Base-by-base conservation (phyloP, 192 early-diverging fungal genomes). In the Fimicolochytrium jonesii region DNA sequence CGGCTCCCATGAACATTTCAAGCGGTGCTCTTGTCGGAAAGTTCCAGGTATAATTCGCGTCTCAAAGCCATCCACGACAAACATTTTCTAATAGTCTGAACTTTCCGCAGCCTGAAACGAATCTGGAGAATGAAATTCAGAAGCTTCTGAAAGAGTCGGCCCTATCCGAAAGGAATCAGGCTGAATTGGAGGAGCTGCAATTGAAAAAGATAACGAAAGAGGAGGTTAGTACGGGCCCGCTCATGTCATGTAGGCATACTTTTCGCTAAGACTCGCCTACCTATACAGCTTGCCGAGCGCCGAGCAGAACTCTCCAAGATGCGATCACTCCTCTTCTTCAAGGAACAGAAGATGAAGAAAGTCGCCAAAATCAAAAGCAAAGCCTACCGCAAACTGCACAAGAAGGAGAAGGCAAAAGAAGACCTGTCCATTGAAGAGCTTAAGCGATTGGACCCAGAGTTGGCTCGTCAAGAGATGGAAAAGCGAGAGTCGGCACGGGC, bases 341-440 rank as follows among this genome's bases (percentile, higher is more conserved):
- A 90, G 42, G 94, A 98, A 68, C 81, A 87, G 35, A 93, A 94
- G 59, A 85, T 87, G 47, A 95, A 93, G 71, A 86, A 92, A 45
- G 78, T 91, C 34, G 88, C 91, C 48, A 98, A 98, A 76, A 98
- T 99, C 71, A 99, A 99, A 78, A 93, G 90, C 78, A 97, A 97
- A 75, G 74, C 91, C 3, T 99, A 94, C 64, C 86, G 89, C 29
- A 88, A 92, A 58, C 88, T 99, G 30, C 77, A 85, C 52, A 92
- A 90, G 66, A 88, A 88, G 69, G 89, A 91, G 34, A 89, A 83
- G 59, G 71, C 69, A 66, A 48, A 47, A 34, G 20, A 15, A 15
- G 54, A 72, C 59, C 25, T 78, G 68, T 45, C 72, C 58, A 54
- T 87, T 32, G 71, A 68, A 22, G 77, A 81, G 59, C 69, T 87